phyloP scores from a whole-genome alignment of 768 basidiomycete species.

The Tylopilus rubrobrunneus region DNA sequence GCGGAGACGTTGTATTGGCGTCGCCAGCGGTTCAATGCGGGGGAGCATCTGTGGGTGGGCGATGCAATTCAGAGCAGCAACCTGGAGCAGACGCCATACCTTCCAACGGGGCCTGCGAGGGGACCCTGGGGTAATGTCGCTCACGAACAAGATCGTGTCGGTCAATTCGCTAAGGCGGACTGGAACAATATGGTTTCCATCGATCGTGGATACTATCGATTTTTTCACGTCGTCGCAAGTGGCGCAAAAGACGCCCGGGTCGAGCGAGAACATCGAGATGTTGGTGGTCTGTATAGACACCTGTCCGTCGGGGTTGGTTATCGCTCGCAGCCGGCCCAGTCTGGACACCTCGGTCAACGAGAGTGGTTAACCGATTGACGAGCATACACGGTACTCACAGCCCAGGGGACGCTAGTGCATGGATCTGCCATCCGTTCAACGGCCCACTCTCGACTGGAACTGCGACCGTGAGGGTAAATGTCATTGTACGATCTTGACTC shows the following conservation, averaged over 20 bases:
- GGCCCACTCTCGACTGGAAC: constrained; percentile 67
- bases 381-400: constrained; percentile 41
- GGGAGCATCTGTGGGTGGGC: constrained; percentile 4
- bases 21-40: neutral
- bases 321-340: constrained; percentile 22
- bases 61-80: neutral
- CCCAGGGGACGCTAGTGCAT: constrained; percentile 59
- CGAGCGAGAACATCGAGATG: constrained; percentile 23
- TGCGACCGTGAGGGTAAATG: constrained; percentile 72
- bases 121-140: neutral
- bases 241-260: neutral
- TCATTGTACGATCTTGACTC: neutral
- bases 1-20: neutral
- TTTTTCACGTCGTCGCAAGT: neutral
- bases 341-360: constrained; percentile 5
- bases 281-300: constrained; percentile 24
- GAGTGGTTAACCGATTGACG: neutral
- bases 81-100: constrained; percentile 8
- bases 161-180: neutral
- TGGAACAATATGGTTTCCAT: constrained; percentile 7
- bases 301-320: neutral
- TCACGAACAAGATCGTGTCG: constrained; percentile 10
- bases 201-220: constrained; percentile 6
- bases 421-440: constrained; percentile 66
- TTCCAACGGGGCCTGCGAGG: constrained; percentile 17